These are phyloP conservation scores for Phylloporus sp. DNA, from an alignment of 768 basidiomycete species.

Conservation along the genomic window DNA sequence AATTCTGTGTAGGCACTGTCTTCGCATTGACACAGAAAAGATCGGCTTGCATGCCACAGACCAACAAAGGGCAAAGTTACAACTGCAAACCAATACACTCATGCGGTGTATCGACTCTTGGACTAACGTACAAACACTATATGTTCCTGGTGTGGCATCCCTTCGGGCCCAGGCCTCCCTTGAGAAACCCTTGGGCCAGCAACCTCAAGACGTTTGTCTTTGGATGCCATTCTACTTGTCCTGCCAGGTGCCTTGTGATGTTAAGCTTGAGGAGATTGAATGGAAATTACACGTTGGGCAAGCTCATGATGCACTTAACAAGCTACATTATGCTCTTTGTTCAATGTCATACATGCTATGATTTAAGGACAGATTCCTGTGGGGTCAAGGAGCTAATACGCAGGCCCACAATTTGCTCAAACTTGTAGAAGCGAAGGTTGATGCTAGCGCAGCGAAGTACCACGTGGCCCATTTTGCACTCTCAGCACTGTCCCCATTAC, in stretches of 20 bases:
- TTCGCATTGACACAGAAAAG: not conserved
- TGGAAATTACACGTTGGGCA: not conserved
- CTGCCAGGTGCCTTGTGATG: not conserved
- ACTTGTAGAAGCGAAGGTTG: not conserved
- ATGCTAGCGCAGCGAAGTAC: not conserved
- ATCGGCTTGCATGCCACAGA: not conserved
- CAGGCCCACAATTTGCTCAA: not conserved
- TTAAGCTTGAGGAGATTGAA: not conserved
- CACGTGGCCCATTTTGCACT: not conserved
- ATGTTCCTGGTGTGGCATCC: not conserved
- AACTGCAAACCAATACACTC: not conserved
- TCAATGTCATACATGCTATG: not conserved
- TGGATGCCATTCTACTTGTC: not conserved
- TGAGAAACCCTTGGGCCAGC: not conserved
- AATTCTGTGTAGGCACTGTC: not conserved
- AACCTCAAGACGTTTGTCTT: not conserved
- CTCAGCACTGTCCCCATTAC: not conserved
- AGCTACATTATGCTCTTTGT: not conserved
- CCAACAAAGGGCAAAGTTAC: not conserved
- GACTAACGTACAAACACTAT: not conserved
- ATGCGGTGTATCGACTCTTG: not conserved
- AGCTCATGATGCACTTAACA: not conserved
- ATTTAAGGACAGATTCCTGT: not conserved
- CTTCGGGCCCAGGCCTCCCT: not conserved
- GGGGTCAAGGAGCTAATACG: not conserved